phyloP scores from a whole-genome alignment of 371 early-diverging fungal species.

The Mucor lusitanicus region DNA sequence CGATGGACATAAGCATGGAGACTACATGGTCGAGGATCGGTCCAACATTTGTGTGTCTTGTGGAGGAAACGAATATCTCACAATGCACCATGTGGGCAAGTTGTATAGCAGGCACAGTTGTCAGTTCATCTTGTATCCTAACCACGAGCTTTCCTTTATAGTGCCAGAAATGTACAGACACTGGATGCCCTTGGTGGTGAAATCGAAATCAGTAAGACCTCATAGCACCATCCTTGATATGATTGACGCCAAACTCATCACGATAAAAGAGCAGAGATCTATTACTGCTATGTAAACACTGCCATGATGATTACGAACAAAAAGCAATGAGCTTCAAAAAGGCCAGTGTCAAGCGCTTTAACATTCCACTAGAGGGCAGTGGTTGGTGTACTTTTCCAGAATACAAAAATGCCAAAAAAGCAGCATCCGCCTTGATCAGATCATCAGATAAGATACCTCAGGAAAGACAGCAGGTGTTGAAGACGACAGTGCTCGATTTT shows the following conservation, averaged over 20 bases:
- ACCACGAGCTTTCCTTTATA: background rate
- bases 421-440: conserved; percentile 49
- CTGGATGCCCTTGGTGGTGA: conserved; percentile 53
- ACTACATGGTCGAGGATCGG: conserved; percentile 62
- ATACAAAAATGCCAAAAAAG: conserved; percentile 42
- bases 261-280: conserved; percentile 52
- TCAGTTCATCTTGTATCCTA: background rate
- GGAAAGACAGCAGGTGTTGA: conserved; percentile 31
- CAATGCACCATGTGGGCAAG: conserved; percentile 59
- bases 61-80: conserved; percentile 30
- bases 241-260: background rate
- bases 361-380: conserved; percentile 52
- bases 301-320: conserved; percentile 57
- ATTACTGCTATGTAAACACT: conserved; percentile 50
- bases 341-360: conserved; percentile 37
- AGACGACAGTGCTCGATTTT: conserved; percentile 20
- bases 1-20: conserved; percentile 48
- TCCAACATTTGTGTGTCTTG: conserved; percentile 56
- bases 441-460: conserved; percentile 44
- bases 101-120: background rate
- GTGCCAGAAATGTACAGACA: conserved; percentile 65
- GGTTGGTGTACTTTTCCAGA: conserved; percentile 56
- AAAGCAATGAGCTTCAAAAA: conserved; percentile 47
- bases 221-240: background rate
- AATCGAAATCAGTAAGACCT: conserved; percentile 55